phyloP scores from a whole-genome alignment of 305 asterid genomes.

The Fraxinus dipetala region DNA sequence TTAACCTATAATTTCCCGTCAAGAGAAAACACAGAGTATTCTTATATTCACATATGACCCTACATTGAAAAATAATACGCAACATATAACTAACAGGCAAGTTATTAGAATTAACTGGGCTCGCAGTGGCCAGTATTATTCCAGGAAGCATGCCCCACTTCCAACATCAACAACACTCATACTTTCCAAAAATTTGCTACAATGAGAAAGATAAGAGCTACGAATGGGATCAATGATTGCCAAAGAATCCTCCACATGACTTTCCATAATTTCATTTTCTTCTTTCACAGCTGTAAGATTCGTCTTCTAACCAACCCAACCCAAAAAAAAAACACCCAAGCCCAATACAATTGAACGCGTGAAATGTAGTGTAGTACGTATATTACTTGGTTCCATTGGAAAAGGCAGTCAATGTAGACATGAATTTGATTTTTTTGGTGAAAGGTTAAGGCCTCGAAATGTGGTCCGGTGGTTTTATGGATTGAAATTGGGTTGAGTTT shows the following conservation, averaged over 20 bases:
- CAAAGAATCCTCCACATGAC: slow-evolving; percentile 84
- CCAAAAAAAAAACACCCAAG: not conserved
- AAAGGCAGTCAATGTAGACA: slow-evolving; percentile 63
- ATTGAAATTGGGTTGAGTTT: slow-evolving; percentile 26
- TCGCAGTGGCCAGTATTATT: slow-evolving; percentile 76
- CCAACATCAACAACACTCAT: slow-evolving; percentile 81
- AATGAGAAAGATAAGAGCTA: slow-evolving; percentile 42
- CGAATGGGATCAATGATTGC: slow-evolving; percentile 65
- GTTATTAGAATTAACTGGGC: slow-evolving; percentile 48
- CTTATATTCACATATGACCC: not conserved
- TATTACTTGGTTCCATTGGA: slow-evolving; percentile 77
- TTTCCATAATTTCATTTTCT: slow-evolving; percentile 74
- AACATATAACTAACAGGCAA: not conserved
- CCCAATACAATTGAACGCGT: not conserved
- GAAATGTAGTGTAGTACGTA: not conserved
- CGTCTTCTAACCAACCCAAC: slow-evolving; percentile 59
- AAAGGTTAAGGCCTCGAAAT: slow-evolving; percentile 40
- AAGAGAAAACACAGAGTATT: not conserved
- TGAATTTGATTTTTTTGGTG: slow-evolving; percentile 60
- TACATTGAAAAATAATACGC: not conserved
- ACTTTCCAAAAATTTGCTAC: slow-evolving; percentile 55
- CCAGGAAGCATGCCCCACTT: slow-evolving; percentile 94
- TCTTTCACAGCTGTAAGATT: slow-evolving; percentile 82
- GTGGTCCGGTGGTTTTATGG: slow-evolving; percentile 25
- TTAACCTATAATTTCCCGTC: slow-evolving; percentile 51